phyloP scores from a whole-genome alignment of 352 stramenopile species.

The Globisporangium paddicum region DNA sequence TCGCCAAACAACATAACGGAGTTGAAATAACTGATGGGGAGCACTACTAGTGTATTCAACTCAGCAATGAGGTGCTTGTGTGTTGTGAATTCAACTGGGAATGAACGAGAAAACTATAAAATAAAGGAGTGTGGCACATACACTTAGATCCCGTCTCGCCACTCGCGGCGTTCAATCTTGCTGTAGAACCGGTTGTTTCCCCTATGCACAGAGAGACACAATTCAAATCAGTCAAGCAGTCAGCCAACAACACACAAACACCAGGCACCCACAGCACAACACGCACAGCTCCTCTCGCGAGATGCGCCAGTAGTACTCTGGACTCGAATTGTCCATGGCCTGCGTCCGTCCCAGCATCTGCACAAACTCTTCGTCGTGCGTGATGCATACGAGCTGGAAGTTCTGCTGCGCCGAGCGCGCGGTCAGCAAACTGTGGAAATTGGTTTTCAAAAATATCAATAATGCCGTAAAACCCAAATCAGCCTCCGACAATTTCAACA shows the following conservation, averaged over 20 bases:
- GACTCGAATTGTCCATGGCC: constrained; percentile 61
- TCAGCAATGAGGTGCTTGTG: too few relatives aligned
- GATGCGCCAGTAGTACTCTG: constrained; percentile 84
- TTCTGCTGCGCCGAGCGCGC: constrained; percentile 94
- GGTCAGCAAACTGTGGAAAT: constrained; percentile 87
- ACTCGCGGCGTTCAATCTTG: constrained; percentile 76
- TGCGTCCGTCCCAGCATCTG: constrained; percentile 85
- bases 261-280: background rate
- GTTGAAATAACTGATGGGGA: too few relatives aligned
- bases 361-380: constrained; percentile 97
- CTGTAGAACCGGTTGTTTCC: constrained; percentile 80
- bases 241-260: background rate
- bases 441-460: constrained; percentile 6
- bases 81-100: too few relatives aligned
- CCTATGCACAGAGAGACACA: constrained; percentile 20
- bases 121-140: too few relatives aligned
- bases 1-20: too few relatives aligned
- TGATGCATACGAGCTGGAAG: constrained; percentile 99
- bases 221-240: background rate
- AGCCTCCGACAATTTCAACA: background rate
- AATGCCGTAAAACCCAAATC: background rate
- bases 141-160: constrained; percentile 40
- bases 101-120: too few relatives aligned
- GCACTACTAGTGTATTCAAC: too few relatives aligned
- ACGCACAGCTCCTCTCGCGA: constrained; percentile 79